Evolutionary conservation across 2,329 filamentous ascomycete genomes (phyloP), one percentile per base, ranked within the genome.

Genomic region (Fusarium sp.): DNA sequence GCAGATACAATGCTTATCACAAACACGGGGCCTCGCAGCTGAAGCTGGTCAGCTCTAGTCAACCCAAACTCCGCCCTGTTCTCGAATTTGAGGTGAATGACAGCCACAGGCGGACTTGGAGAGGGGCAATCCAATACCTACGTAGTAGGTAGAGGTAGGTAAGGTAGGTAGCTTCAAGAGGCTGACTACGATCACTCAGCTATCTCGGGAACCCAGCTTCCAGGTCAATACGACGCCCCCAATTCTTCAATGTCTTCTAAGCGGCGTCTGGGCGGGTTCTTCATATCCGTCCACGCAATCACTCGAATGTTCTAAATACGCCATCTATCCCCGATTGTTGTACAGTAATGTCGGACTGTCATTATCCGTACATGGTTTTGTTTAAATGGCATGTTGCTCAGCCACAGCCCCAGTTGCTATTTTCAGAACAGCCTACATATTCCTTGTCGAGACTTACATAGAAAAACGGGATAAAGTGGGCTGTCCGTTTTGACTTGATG

Each of bases 371-470:
- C 23, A 47, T 47, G 11, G 33, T 35, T 35, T n/a, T 31, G 7
- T 27, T 54, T 21, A 52, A 67, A 43, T 57, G 25, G 47, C 57
- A 29, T 56, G 29, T 59, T 27, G 47, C 63, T 70, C 45, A 72
- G 71, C 71, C 71, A 73, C 65, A 58, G 33, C 65, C 65, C 54
- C 56, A 45, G 40, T 57, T 66, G 31, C 69, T 74, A 74, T 73
- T 73, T 70, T 56, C 47, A 58, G 59, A 58, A 27, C 18, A 17
- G 21, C 46, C 45, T 42, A 42, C 29, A 27, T 46, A 25, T 23
- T 37, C 23, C 23, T 53, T 51, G 36, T 53, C 48, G 20, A 18
- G 14, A 35, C 20, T 54, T 39, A 8, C 27, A 31, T 31, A 31
- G 25, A 37, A 25, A 36, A 50, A 6, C 36, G 39, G 23, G 41